These are phyloP conservation scores for Calonectria pseudoreteaudii DNA, from an alignment of 2,329 filamentous ascomycete species.

Conservation along the genomic window DNA sequence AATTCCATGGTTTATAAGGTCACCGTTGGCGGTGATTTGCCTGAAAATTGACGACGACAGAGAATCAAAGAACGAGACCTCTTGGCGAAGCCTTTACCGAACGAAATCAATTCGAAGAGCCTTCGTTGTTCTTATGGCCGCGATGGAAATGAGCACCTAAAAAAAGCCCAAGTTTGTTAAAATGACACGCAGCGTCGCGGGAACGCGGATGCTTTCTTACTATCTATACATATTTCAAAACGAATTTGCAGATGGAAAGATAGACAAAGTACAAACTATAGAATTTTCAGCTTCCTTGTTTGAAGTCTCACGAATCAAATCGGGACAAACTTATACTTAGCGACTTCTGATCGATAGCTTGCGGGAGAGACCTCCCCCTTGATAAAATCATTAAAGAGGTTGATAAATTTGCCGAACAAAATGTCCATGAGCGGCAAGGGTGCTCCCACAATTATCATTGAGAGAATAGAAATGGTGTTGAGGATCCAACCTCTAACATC, in stretches of 20 bases:
- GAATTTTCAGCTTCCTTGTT: background rate
- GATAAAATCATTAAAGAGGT: slow-evolving; percentile 68
- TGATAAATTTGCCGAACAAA: slow-evolving; percentile 66
- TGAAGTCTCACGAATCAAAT: background rate
- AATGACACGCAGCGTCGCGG: background rate
- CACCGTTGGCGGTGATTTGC: slow-evolving; percentile 61
- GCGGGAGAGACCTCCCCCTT: slow-evolving; percentile 54
- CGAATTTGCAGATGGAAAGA: slow-evolving; percentile 66
- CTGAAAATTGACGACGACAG: slow-evolving; percentile 57
- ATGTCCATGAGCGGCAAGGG: slow-evolving; percentile 68
- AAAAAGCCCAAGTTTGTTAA: background rate
- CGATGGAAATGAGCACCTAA: slow-evolving; percentile 51
- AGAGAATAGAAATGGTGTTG: slow-evolving; percentile 50
- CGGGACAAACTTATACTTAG: slow-evolving; percentile 52
- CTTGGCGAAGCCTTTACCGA: slow-evolving; percentile 58
- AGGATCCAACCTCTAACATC: slow-evolving; percentile 51
- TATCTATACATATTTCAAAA: slow-evolving; percentile 66
- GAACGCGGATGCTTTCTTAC: slow-evolving; percentile 46
- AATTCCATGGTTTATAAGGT: slow-evolving; percentile 58
- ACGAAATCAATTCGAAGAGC: slow-evolving; percentile 53
- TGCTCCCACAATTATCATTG: slow-evolving; percentile 52
- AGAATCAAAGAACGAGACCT: slow-evolving; percentile 67
- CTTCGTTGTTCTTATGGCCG: slow-evolving; percentile 52
- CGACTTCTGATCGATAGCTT: slow-evolving; percentile 63
- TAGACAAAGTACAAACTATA: slow-evolving; percentile 67